Evolutionary conservation across 2,329 filamentous ascomycete species (phyloP).

Genomic region (Acrodontium crateriforme): DNA sequence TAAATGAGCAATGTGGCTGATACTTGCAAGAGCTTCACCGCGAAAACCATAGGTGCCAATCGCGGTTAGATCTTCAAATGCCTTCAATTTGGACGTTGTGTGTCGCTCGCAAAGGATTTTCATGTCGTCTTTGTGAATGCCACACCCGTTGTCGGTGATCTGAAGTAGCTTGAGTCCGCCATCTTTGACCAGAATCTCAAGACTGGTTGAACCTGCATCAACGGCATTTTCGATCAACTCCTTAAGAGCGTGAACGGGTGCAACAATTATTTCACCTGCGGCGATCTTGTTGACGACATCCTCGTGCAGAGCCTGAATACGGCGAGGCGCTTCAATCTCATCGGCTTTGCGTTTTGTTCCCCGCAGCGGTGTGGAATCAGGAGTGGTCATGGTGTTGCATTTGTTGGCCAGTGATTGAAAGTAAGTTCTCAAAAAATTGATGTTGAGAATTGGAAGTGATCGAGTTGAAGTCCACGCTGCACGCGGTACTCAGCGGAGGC

Average conservation of each 20-base stretch:
- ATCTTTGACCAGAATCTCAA: slow-evolving; percentile 88
- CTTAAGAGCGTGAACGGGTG: slow-evolving; percentile 89
- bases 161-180: slow-evolving; percentile 89
- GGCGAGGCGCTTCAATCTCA: slow-evolving; percentile 24
- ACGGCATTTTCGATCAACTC: slow-evolving; percentile 95
- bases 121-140: slow-evolving; percentile 86
- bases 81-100: slow-evolving; percentile 89
- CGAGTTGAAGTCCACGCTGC: too few relatives aligned
- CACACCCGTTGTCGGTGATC: slow-evolving; percentile 93
- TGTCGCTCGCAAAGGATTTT: slow-evolving; percentile 89
- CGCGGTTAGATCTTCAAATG: slow-evolving; percentile 78
- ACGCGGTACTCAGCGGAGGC: too few relatives aligned
- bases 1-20: slow-evolving; percentile 94
- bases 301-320: slow-evolving; percentile 66
- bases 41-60: slow-evolving; percentile 97
- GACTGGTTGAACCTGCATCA: slow-evolving; percentile 82
- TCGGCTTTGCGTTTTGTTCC: slow-evolving; percentile 23
- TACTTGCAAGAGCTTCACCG: slow-evolving; percentile 89
- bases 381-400: too few relatives aligned
- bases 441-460: too few relatives aligned
- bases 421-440: too few relatives aligned
- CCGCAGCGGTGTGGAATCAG: slow-evolving; percentile 18
- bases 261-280: slow-evolving; percentile 94
- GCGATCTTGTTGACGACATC: slow-evolving; percentile 98
- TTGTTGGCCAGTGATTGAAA: too few relatives aligned